Evolutionary conservation across 1,284 basidiomycete genomes (phyloP).

Genomic region (Omphalotus olearius): DNA sequence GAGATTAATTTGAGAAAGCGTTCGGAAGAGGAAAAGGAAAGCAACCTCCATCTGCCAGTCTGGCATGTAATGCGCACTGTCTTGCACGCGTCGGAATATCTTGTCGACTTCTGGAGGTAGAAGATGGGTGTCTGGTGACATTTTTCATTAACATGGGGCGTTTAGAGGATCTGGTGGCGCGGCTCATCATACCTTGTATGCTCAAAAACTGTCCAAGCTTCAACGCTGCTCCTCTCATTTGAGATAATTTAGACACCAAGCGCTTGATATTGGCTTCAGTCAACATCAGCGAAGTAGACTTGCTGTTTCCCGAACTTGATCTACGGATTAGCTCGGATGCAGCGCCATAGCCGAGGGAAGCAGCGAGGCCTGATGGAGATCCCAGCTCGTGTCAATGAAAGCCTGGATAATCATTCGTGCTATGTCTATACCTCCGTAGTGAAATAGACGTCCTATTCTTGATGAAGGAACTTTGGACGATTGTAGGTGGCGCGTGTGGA

Average conservation of each 20-base stretch:
- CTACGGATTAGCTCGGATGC: conserved; percentile 58
- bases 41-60: conserved; percentile 95
- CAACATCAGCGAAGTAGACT: conserved; percentile 65
- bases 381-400: background rate
- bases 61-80: conserved; percentile 98
- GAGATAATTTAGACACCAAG: conserved; percentile 87
- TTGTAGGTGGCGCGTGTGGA: conserved; percentile 47
- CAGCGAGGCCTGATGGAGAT: conserved; percentile 57
- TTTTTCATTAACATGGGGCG: background rate
- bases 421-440: conserved; percentile 73
- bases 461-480: conserved; percentile 87
- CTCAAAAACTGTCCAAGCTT: conserved; percentile 98
- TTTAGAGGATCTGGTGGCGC: conserved; percentile 8
- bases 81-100: conserved; percentile 89
- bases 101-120: conserved; percentile 88
- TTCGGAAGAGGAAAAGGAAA: background rate
- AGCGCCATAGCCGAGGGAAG: conserved; percentile 68
- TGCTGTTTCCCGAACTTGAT: conserved; percentile 28
- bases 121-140: conserved; percentile 70
- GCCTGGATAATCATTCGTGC: background rate
- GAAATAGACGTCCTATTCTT: conserved; percentile 81
- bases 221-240: conserved; percentile 95
- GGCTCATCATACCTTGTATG: conserved; percentile 73
- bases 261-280: conserved; percentile 88
- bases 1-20: conserved; percentile 8